Evolutionary conservation across 2,329 filamentous ascomycete species (phyloP).

Genomic region (Dothideomycetidae sp.): DNA sequence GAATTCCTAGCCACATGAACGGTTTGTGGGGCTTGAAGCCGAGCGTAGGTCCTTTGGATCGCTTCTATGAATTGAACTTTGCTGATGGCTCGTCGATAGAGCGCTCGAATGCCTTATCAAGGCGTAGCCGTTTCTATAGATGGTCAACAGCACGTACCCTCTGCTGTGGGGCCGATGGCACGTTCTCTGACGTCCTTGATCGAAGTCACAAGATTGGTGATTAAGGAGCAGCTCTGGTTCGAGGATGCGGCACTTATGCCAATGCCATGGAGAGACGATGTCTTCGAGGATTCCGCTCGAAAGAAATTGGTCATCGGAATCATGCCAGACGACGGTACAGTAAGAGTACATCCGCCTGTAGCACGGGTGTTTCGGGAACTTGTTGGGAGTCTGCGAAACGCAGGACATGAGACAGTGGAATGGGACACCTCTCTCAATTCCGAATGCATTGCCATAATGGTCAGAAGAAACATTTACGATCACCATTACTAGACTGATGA

Average conservation of each 20-base stretch:
- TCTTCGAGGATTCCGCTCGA: conserved; percentile 14
- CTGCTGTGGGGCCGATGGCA: conserved; percentile 46
- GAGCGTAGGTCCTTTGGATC: too few species aligned
- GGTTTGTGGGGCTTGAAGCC: conserved; percentile 30
- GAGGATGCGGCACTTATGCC: conserved; percentile 28
- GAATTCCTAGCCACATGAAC: conserved; percentile 30
- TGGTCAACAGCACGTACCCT: conserved; percentile 50
- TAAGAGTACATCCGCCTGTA: conserved; percentile 16
- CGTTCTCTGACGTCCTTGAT: conserved; percentile 37
- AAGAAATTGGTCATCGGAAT: conserved; percentile 16
- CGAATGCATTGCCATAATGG: too few species aligned
- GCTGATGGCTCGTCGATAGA: too few species aligned
- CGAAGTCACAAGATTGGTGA: conserved; percentile 24
- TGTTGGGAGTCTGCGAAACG: too few species aligned
- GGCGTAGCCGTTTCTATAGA: conserved; percentile 48
- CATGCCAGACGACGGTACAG: conserved; percentile 16
- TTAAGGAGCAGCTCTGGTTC: conserved; percentile 27
- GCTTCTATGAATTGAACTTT: too few species aligned
- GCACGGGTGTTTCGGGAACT: conserved; percentile 12
- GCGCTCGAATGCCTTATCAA: conserved; percentile 41
- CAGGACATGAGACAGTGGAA: too few species aligned
- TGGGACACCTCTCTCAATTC: too few species aligned
- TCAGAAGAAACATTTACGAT: too few species aligned
- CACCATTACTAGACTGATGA: too few species aligned
- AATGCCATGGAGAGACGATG: conserved; percentile 27